A percentile compares a stretch with the other conserved stretches of the same genome.
Conservation (phyloP, 23 red algal species). For the Chondrus crispus region DNA sequence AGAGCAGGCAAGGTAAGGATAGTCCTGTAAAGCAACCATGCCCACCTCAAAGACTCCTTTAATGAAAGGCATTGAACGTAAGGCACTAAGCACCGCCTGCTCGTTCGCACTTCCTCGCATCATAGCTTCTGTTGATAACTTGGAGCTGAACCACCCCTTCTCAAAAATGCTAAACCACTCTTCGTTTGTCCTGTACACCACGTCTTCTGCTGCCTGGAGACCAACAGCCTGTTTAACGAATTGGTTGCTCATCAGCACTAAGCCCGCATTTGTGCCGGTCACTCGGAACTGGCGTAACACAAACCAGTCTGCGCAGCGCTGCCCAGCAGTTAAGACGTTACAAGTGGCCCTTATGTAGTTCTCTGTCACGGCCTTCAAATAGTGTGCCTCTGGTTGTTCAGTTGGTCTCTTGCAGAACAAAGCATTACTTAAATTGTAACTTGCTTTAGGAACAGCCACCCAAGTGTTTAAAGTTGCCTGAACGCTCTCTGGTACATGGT, state of each 20-base stretch:
- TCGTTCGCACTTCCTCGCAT: neutral
- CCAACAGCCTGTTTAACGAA: neutral
- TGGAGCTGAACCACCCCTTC: neutral
- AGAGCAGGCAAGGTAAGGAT: neutral
- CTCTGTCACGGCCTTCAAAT: neutral
- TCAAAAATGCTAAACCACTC: no score
- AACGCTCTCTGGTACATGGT: neutral
- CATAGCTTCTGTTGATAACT: neutral
- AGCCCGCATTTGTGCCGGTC: neutral
- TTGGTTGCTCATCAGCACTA: neutral
- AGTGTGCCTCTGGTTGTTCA: no score
- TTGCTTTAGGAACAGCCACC: neutral
- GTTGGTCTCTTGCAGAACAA: no score
- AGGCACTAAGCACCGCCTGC: neutral
- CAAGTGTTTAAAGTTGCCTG: neutral
- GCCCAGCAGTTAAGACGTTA: neutral
- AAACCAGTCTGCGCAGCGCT: constrained; percentile 25
- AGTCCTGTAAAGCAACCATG: neutral
- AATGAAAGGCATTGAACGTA: neutral
- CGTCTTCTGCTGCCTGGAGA: no score
- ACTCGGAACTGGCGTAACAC: constrained; percentile 7
- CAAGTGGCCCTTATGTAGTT: neutral
- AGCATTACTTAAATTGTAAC: no score
- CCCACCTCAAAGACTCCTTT: neutral
- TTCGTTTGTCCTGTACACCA: no score